Base-by-base conservation (phyloP, 1,284 basidiomycete species). In the Cutaneotrichosporon mucoides region DNA sequence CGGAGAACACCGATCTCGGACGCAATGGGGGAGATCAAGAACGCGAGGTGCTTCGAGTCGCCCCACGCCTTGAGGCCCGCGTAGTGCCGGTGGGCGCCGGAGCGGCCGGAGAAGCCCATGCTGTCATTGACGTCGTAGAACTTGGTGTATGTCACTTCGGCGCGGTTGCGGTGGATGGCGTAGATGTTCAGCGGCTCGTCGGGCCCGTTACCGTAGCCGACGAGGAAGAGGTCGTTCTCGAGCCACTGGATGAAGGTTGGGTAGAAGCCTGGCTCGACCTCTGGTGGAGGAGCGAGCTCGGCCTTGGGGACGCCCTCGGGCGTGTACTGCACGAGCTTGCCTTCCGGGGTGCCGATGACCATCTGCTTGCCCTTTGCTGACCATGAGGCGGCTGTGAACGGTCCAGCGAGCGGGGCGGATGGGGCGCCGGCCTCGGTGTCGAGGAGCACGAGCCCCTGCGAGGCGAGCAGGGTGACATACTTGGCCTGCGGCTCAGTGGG, bases 301-400 rank as follows among this genome's bases (percentile, higher is more conserved):
- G 79, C 78, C 67, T 84, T 83, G 13, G 71, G 66, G 11, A 73
- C 71, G 3, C 82, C 83, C 37, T 82, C 80, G 4, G 82, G 82
- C 2, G 81, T 80, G 63, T 80, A 78, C 63, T 84, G 82, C 4
- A 75, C 69, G 34, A 84, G 66, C 44, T 69, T 70, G 33, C 82
- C 82, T 3, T 70, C 60, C 1, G 68, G 63, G 2, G 75, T 73
- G 12, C 82, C 82, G 5, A 81, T 68, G 3, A 80, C 80, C n/a
- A 84, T 69, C 67, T 83, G 82, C 71, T 83, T 84, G 46, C 83
- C 83, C 65, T 81, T 82, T 34, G 79, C 79, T 2, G 81, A 82
- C 83, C 83, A 84, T 65, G 78, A 79, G 2, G 78, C 77, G 37
- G 69, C 63, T 4, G 76, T 73, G 61, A 75, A 75, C 2, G 68